Percentiles rank a stretch among this genome's conserved stretches.
These are phyloP conservation scores for Termitomyces titanicus DNA, from an alignment of 768 basidiomycete genomes.

Conservation along the genomic window DNA sequence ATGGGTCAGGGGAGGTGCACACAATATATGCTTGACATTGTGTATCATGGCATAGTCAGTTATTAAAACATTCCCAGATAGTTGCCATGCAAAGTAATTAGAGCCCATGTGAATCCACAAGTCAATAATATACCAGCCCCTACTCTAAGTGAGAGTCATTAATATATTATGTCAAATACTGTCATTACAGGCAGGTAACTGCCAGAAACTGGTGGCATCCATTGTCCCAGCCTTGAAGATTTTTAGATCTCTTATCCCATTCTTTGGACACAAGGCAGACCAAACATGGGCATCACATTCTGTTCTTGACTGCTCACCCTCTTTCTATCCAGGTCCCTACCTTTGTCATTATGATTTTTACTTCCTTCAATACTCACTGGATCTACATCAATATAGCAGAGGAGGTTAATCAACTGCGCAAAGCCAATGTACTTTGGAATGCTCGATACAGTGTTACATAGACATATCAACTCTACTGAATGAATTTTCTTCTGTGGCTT, in stretches of 20 bases:
- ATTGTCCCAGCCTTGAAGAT: conserved; percentile 23
- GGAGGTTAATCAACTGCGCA: not conserved
- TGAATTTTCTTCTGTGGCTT: too few relatives aligned
- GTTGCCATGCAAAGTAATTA: too few relatives aligned
- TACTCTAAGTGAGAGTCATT: too few relatives aligned
- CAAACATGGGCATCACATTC: conserved; percentile 11
- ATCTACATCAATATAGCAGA: not conserved
- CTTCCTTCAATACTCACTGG: conserved; percentile 11
- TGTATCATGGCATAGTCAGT: too few relatives aligned
- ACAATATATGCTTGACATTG: too few relatives aligned
- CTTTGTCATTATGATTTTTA: conserved; percentile 24
- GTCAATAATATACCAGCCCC: too few relatives aligned
- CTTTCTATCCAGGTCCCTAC: conserved; percentile 28
- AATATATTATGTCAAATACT: too few relatives aligned
- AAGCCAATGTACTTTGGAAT: not conserved
- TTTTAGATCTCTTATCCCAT: conserved; percentile 23
- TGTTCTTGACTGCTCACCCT: conserved; percentile 16
- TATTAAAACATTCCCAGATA: too few relatives aligned
- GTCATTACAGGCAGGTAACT: too few relatives aligned
- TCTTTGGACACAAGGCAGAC: conserved; percentile 12
- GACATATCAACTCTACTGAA: not conserved
- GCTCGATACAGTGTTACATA: not conserved
- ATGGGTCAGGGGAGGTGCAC: too few relatives aligned
- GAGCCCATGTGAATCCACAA: too few relatives aligned
- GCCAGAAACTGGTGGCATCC: too few relatives aligned